Evolutionary conservation across 495 filamentous ascomycete genomes (phyloP), one percentile per base, ranked within the genome.

Genomic region (Talaromyces ruber): DNA sequence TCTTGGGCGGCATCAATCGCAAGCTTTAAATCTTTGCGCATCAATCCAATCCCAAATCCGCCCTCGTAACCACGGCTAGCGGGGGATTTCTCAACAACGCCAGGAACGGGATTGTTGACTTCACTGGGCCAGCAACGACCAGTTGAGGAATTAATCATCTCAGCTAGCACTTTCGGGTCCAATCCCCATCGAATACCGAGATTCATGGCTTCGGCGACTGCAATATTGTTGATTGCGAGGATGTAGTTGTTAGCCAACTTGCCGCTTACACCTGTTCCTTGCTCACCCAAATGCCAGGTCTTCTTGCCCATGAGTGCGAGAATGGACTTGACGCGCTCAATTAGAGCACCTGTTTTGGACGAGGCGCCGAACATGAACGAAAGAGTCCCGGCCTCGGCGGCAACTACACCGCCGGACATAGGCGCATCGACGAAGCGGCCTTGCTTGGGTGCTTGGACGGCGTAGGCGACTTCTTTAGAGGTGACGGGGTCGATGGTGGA

Each of bases 161-260:
- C 82, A 1, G 88, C 90, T 14, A 97, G 75, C 1, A 85, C 84
- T 67, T 88, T 88, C 11, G 89, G 86, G 60, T 96, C 89, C 9
- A 97, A 81, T 1, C 93, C 93, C 81, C 88, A 90, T 64, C 84
- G 84, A 22, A 93, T 84, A 26, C 91, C 93, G 21, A 97, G 82
- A 64, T 92, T 92, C 92, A 97, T 96, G 0, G 91, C 93, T 73
- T 97, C 93, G 1, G 89, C 88, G 0, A 90, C 92, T 2, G 90
- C 93, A 65, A 97, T 93, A 68, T 96, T 97, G 71, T 90, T 93
- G 62, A 97, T 86, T 2, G 91, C 91, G 11, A 97, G 79, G 43
- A 96, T 84, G 70, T 96, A 96, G 68, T 97, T 97, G 72, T 97
- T 97, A 28, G 92, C 90, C 7, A 97, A 80, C 71, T 97, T 97